A percentile compares a stretch with the other conserved stretches of the same genome.
phyloP scores from a whole-genome alignment of 2,329 filamentous ascomycete genomes.

The Xylogone sp. region DNA sequence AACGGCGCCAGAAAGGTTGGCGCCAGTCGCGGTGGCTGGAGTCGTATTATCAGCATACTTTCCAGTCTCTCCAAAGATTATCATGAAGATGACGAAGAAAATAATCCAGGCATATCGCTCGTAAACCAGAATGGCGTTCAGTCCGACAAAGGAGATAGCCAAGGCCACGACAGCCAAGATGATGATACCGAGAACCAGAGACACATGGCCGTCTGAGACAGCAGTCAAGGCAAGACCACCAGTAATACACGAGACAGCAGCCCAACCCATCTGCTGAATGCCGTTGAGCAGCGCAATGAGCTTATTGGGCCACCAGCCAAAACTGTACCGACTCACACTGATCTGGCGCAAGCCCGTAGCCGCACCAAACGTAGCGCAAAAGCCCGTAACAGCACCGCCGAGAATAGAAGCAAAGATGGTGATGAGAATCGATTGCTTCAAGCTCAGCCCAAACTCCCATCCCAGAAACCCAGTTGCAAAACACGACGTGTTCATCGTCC shows the following conservation, averaged over 20 bases:
- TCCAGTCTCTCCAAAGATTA: slow-evolving; percentile 44
- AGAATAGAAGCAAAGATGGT: slow-evolving; percentile 43
- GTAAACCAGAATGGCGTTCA: slow-evolving; percentile 16
- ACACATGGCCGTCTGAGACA: slow-evolving; percentile 15
- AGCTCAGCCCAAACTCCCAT: slow-evolving; percentile 42
- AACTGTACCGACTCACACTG: slow-evolving; percentile 44
- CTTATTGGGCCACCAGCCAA: slow-evolving; percentile 49
- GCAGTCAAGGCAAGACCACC: slow-evolving; percentile 17
- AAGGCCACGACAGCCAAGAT: slow-evolving; percentile 19
- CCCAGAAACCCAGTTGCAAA: slow-evolving; percentile 50
- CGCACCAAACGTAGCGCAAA: slow-evolving; percentile 47
- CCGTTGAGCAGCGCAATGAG: slow-evolving; percentile 39
- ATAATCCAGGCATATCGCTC: slow-evolving; percentile 23
- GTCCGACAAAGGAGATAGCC: slow-evolving; percentile 23
- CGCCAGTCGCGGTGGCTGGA: slow-evolving; percentile 30
- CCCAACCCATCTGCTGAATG: slow-evolving; percentile 20
- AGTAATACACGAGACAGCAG: slow-evolving; percentile 18
- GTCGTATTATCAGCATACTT: slow-evolving; percentile 35
- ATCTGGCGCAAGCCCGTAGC: slow-evolving; percentile 48
- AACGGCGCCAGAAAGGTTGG: slow-evolving; percentile 34
- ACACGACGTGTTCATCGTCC: slow-evolving; percentile 47
- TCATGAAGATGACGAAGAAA: slow-evolving; percentile 44
- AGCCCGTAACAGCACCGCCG: slow-evolving; percentile 40
- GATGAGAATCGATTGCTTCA: slow-evolving; percentile 40
- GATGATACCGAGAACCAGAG: slow-evolving; percentile 15